phyloP scores from a whole-genome alignment of 306 rosid species.

The Casuarina cunninghamiana region DNA sequence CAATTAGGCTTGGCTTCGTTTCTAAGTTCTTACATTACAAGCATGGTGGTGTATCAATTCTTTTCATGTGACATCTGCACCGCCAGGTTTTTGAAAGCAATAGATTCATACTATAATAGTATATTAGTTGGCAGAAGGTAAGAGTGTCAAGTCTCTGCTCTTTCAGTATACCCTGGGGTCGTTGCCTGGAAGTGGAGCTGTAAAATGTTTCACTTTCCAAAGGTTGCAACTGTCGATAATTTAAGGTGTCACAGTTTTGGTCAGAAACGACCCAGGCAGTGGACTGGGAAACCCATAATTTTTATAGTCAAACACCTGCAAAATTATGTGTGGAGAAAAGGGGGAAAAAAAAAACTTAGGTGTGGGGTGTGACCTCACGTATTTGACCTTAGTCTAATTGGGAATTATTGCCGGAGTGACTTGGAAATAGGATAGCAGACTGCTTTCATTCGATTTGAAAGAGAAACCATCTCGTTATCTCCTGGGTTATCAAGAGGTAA shows the following conservation, averaged over 20 bases:
- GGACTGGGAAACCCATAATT: not conserved
- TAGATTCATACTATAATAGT: conserved; percentile 4
- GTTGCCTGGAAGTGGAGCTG: not conserved
- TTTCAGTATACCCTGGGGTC: too few species aligned
- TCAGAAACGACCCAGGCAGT: not conserved
- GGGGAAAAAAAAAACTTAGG: not conserved
- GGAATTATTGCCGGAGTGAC: not conserved
- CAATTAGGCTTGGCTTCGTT: conserved; percentile 55
- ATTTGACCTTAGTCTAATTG: not conserved
- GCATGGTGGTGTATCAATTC: conserved; percentile 34
- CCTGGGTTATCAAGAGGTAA: not conserved
- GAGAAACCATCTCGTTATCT: not conserved
- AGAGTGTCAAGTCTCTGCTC: not conserved
- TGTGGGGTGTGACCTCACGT: not conserved
- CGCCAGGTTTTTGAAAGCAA: conserved; percentile 30
- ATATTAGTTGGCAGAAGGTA: not conserved
- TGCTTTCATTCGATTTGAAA: conserved; percentile 1
- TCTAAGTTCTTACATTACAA: conserved; percentile 53
- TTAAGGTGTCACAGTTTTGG: conserved; percentile 1
- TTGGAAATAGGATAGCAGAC: not conserved
- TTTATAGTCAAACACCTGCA: not conserved
- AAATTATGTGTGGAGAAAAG: not conserved
- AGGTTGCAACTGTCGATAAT: not conserved
- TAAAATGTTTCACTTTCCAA: not conserved
- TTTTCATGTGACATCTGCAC: conserved; percentile 20